Percentiles rank a stretch among this genome's conserved stretches.
phyloP scores from a whole-genome alignment of 768 basidiomycete genomes.

The Kwoniella dejecticola region DNA sequence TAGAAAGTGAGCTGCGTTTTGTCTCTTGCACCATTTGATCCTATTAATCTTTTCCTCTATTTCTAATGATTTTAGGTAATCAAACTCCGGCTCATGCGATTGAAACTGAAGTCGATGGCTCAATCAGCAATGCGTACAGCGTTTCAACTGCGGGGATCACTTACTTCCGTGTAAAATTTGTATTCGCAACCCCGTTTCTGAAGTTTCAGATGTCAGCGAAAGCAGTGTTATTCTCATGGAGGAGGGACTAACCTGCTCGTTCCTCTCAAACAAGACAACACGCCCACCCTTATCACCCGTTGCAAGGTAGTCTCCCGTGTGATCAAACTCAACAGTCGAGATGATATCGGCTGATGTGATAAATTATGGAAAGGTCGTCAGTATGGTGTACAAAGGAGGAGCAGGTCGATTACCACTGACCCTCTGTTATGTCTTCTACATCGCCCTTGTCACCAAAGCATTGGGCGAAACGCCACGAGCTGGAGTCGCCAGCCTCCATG shows the following conservation, averaged over 20 bases:
- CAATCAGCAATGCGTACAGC: background rate
- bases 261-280: conserved; percentile 97
- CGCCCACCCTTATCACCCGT: conserved; percentile 99
- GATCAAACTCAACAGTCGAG: conserved; percentile 99
- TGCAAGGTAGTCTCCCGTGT: conserved; percentile 97
- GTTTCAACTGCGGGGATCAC: conserved; percentile 8
- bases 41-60: conserved; percentile 99
- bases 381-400: conserved; percentile 17
- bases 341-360: conserved; percentile 89
- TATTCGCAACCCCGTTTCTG: conserved; percentile 99
- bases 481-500: conserved; percentile 45
- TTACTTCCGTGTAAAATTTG: conserved; percentile 94
- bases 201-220: conserved; percentile 30
- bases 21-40: conserved; percentile 99
- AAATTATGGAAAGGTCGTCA: conserved; percentile 57
- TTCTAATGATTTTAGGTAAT: conserved; percentile 98
- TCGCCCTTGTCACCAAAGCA: conserved; percentile 97
- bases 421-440: conserved; percentile 99
- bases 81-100: conserved; percentile 99
- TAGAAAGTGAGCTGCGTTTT: conserved; percentile 95
- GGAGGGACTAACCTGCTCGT: conserved; percentile 75
- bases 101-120: conserved; percentile 65
- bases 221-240: background rate
- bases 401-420: conserved; percentile 59
- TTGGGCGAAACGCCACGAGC: conserved; percentile 91